These are phyloP conservation scores for Nitzschia sp. DNA, from an alignment of 108 stramenopile species.

Conservation along the genomic window DNA sequence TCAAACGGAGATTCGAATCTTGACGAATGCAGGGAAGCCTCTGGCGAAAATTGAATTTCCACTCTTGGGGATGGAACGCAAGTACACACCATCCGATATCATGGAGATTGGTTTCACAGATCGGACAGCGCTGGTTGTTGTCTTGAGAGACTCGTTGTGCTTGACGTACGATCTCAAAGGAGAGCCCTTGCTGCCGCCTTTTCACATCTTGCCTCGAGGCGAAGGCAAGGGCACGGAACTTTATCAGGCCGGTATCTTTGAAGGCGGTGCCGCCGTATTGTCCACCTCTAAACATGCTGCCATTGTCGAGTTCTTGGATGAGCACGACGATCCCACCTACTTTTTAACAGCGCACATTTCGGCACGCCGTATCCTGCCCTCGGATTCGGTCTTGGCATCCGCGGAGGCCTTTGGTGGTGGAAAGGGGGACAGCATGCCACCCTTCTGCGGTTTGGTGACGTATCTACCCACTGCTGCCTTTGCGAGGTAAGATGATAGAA, in stretches of 20 bases:
- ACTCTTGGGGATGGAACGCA: conserved; percentile 36
- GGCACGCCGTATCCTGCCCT: conserved; percentile 37
- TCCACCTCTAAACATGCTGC: conserved; percentile 60
- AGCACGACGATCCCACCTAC: conserved; percentile 73
- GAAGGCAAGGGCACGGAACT: conserved; percentile 51
- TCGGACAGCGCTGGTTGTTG: conserved; percentile 59
- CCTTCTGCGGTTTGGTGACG: conserved; percentile 71
- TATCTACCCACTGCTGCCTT: conserved; percentile 62
- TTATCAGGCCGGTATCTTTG: conserved; percentile 64
- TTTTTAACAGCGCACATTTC: conserved; percentile 50
- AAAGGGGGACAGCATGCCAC: conserved; percentile 33
- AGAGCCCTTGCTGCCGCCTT: conserved; percentile 62
- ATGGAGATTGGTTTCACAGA: conserved; percentile 76
- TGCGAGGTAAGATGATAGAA: conserved; percentile 32
- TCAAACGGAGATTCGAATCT: conserved; percentile 64
- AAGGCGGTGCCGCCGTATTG: conserved; percentile 78
- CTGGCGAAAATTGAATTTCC: conserved; percentile 67
- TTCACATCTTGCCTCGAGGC: conserved; percentile 53
- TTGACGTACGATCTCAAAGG: conserved; percentile 70
- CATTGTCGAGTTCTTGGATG: conserved; percentile 80
- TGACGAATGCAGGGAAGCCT: conserved; percentile 62
- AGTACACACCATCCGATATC: conserved; percentile 58
- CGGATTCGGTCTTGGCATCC: neutral
- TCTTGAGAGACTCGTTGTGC: conserved; percentile 71
- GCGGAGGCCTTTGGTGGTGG: conserved; percentile 22